Evolutionary conservation across 2,329 filamentous ascomycete species (phyloP), one percentile per base, ranked within the genome.

Genomic region (Paraphoma chrysanthemicola): DNA sequence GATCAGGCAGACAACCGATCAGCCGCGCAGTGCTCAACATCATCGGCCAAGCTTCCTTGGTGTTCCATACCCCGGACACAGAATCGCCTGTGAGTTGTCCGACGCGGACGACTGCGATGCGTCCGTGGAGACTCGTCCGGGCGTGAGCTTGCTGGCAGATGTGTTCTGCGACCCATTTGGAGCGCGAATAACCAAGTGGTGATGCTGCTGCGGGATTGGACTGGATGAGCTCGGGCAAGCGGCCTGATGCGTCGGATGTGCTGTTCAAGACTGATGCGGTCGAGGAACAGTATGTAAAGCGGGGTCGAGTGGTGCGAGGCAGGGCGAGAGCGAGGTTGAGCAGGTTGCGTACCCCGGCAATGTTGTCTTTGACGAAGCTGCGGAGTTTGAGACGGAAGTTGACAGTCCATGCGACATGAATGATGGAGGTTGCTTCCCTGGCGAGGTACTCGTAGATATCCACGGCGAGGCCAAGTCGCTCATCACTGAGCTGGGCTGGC

Each of bases 401-500:
- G 16, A 89, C 87, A 1, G 83, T 80, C 87, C 87, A 89, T 17
- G 86, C 86, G 7, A 86, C 79, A 68, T 89, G 87, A 52, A 90
- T 81, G 16, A 91, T 78, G 2, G 81, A 70, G 1, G 82, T 84
- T 1, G 79, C 73, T 53, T 82, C 74, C 3, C 61, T 59, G 0
- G 77, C 74, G 1, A 88, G 66, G 2, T 69, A 56, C 2, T 72
- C 54, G 65, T 84, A 84, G 6, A 74, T 66, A 0, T 74, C 64
- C 1, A 69, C 55, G 3, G 74, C 65, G 1, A 89, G 72, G 1
- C 85, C 86, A 1, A 89, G 78, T 7, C 70, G 66, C 2, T 72
- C 28, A 5, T 83, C 71, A 4, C 79, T 77, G n/a, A 89, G 74
- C 42, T 79, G 73, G 39, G 80, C 80, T 52, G 78, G 79, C 6